These are phyloP conservation scores for Aspergillus leporis DNA, from an alignment of 495 filamentous ascomycete genomes.

Conservation along the genomic window DNA sequence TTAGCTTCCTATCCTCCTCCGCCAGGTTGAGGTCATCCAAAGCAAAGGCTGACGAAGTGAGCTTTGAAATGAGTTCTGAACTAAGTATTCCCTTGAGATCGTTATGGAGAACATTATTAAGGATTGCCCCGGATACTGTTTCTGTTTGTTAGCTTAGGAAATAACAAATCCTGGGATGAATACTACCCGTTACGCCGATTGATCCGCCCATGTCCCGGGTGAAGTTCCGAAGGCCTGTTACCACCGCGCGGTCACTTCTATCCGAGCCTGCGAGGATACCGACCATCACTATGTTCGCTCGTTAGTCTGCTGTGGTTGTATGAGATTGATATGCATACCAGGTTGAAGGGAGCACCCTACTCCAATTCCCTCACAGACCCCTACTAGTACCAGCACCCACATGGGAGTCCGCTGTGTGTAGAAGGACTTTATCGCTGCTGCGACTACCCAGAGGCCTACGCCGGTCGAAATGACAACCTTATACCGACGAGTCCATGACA, in stretches of 20 bases:
- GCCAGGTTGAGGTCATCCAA: not conserved
- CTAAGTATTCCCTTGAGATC: not conserved
- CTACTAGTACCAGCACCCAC: not conserved
- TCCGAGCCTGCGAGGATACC: slow-evolving; percentile 8
- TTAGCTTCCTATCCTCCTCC: not conserved
- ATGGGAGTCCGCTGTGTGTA: not conserved
- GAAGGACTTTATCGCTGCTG: not conserved
- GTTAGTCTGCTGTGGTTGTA: not conserved
- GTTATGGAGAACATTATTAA: slow-evolving; percentile 7
- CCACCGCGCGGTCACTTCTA: slow-evolving; percentile 17
- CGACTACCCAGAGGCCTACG: not conserved
- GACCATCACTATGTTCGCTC: not conserved
- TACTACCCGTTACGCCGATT: slow-evolving; percentile 8
- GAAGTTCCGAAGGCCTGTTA: slow-evolving; percentile 13
- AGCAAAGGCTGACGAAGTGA: not conserved
- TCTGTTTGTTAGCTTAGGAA: not conserved
- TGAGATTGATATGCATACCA: not conserved
- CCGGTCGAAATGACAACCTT: not conserved
- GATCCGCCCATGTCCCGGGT: slow-evolving; percentile 14
- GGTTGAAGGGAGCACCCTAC: not conserved
- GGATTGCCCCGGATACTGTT: slow-evolving; percentile 15
- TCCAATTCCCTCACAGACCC: not conserved
- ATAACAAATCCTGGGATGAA: not conserved
- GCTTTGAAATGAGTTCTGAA: not conserved
- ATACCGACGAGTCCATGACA: not conserved